Evolutionary conservation across 257 asterid species (phyloP), one percentile per base, ranked within the genome.

Genomic region (Anisodus tanguticus): DNA sequence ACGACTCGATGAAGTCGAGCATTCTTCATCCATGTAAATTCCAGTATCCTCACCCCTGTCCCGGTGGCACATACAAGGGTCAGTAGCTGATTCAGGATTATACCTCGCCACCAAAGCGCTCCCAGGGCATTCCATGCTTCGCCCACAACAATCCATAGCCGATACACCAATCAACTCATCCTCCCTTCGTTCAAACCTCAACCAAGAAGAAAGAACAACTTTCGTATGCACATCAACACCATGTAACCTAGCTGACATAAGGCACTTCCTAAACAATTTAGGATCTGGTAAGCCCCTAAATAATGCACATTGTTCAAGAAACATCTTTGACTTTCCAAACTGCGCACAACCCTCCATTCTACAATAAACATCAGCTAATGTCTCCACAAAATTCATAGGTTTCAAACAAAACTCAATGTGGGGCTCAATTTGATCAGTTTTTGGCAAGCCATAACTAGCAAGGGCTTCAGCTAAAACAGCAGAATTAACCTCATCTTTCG

Each of bases 121-220:
- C 84, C 84, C 91, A 0, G 97, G 98, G 90, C 99, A 97, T 63
- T 97, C 99, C 93, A 93, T 87, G 82, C 84, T 91, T 88, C 95
- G 85, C 13, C 98, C 95, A 63, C 92, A 89, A 84, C 99, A 94
- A 86, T 93, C 94, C 98, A 97, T 92, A 1, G 98, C 93, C 0
- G 97, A 92, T 55, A 93, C 87, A 60, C 99, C 99, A 41, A 91
- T 83, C 85, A 97, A 86, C 93, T 93, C 98, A 37, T 93, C 97
- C 87, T 97, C 99, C 87, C 98, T 90, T 84, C 98, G 90, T 85
- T 95, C 98, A 78, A 77, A 93, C 89, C 98, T 93, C 90, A 97
- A 84, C 99, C 99, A 96, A n/a, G 98, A 91, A 1, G 98, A 92
- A 9, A 97, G 91, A 3, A 97, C 97, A 86, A 93, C 91, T 90